A percentile compares a stretch with the other conserved stretches of the same genome.
Evolutionary conservation across 108 stramenopile species (phyloP).

Genomic region (Chaetoceros tenuissimus): DNA sequence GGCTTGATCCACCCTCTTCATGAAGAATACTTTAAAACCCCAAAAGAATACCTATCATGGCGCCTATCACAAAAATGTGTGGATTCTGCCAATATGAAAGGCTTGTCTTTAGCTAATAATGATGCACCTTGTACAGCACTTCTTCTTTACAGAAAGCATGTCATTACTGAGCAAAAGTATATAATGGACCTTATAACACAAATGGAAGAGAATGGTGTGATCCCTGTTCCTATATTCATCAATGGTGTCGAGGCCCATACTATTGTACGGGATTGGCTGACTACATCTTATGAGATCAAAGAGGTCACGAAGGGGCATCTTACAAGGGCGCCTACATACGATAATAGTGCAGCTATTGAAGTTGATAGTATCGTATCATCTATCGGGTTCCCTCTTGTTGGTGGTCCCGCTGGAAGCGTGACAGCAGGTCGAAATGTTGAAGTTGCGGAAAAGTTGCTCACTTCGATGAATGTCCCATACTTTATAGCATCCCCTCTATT

Average conservation of each 20-base stretch:
- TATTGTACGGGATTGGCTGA: conserved; percentile 79
- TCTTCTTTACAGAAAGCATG: conserved; percentile 79
- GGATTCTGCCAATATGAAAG: conserved; percentile 18
- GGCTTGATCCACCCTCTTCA: conserved; percentile 68
- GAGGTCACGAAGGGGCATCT: conserved; percentile 24
- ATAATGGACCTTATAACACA: conserved; percentile 53
- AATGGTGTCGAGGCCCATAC: conserved; percentile 89
- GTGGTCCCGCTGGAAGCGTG: conserved; percentile 81
- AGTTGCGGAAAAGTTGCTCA: conserved; percentile 56
- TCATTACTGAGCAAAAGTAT: conserved; percentile 73
- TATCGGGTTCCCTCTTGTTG: conserved; percentile 81
- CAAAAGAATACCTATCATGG: conserved; percentile 52
- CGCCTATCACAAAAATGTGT: conserved; percentile 31
- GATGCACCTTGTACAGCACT: conserved; percentile 61
- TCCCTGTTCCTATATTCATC: conserved; percentile 85
- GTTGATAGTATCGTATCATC: conserved; percentile 80
- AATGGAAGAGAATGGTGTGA: conserved; percentile 56
- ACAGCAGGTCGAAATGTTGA: conserved; percentile 75
- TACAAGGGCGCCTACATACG: conserved; percentile 30
- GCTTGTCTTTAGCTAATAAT: conserved; percentile 31
- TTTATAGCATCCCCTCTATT: conserved; percentile 69
- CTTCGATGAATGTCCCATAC: conserved; percentile 70
- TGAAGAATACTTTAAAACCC: conserved; percentile 16
- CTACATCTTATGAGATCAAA: conserved; percentile 43
- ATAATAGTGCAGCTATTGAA: conserved; percentile 26